Percentiles rank a stretch among this genome's conserved stretches.
These are phyloP conservation scores for Posidonia oceanica DNA, from an alignment of 116 monocot species.

Conservation along the genomic window DNA sequence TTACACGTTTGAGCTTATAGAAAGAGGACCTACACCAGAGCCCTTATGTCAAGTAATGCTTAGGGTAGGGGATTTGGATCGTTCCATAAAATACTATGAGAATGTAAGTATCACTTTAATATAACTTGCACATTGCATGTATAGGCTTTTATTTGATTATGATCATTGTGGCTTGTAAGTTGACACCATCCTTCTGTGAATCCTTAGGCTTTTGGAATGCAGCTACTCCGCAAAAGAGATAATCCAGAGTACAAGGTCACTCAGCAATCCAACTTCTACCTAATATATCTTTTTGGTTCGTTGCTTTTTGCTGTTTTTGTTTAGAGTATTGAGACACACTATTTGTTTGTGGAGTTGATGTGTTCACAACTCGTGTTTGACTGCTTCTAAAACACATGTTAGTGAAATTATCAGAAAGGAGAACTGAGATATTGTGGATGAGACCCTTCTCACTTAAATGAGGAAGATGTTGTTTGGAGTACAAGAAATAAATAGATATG, in stretches of 20 bases:
- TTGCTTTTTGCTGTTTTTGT: too few relatives aligned
- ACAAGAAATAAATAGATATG: too few relatives aligned
- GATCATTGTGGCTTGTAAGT: not conserved
- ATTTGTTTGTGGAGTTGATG: too few relatives aligned
- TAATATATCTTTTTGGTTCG: too few relatives aligned
- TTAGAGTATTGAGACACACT: too few relatives aligned
- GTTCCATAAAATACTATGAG: slow-evolving; percentile 51
- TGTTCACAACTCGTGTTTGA: too few relatives aligned
- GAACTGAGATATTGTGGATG: too few relatives aligned
- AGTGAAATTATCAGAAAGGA: too few relatives aligned
- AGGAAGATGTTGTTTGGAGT: too few relatives aligned
- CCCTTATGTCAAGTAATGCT: slow-evolving; percentile 83
- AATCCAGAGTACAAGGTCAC: slow-evolving; percentile 57
- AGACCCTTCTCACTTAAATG: too few relatives aligned
- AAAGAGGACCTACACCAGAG: slow-evolving; percentile 59
- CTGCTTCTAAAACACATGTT: too few relatives aligned
- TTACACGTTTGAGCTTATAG: slow-evolving; percentile 63
- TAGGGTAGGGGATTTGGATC: slow-evolving; percentile 65
- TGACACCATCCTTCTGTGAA: not conserved
- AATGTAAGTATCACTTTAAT: slow-evolving; percentile 22
- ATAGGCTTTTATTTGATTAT: not conserved
- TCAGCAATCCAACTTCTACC: not conserved
- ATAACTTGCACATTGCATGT: not conserved
- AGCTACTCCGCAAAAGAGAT: slow-evolving; percentile 48
- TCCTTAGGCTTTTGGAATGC: slow-evolving; percentile 61